Percentiles rank a stretch among this genome's conserved stretches.
phyloP scores from a whole-genome alignment of 2,329 filamentous ascomycete species.

The Alternaria burnsii region DNA sequence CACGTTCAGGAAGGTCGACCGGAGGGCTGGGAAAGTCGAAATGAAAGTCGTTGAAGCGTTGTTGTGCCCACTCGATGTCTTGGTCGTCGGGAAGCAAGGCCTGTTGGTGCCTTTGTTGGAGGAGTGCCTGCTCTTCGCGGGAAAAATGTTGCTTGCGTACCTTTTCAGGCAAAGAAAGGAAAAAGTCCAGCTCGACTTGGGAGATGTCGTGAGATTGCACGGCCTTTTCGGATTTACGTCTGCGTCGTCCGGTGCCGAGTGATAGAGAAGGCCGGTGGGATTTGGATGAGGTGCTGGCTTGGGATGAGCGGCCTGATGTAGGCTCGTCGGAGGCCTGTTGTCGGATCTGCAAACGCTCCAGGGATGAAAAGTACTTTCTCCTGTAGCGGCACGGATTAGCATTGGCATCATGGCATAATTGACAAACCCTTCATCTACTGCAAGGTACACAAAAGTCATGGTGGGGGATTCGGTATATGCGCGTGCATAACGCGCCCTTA shows the following conservation, averaged over 20 bases:
- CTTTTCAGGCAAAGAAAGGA: slow-evolving; percentile 74
- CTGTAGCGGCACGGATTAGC: slow-evolving; percentile 46
- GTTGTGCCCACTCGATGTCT: slow-evolving; percentile 29
- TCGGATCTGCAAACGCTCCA: slow-evolving; percentile 74
- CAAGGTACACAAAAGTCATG: slow-evolving; percentile 38
- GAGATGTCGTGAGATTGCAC: slow-evolving; percentile 50
- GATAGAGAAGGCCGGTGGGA: slow-evolving; percentile 31
- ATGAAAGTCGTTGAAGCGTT: slow-evolving; percentile 45
- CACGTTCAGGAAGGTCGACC: slow-evolving; percentile 12
- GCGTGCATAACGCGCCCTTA: slow-evolving; percentile 32
- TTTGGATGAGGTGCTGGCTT: slow-evolving; percentile 30
- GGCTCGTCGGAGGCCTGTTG: slow-evolving; percentile 53
- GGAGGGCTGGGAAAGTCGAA: slow-evolving; percentile 36
- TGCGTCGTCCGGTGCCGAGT: slow-evolving; percentile 35
- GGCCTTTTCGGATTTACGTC: slow-evolving; percentile 46
- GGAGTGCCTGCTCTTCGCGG: slow-evolving; percentile 72
- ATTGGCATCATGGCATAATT: slow-evolving; percentile 30
- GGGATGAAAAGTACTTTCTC: slow-evolving; percentile 75
- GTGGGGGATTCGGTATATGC: slow-evolving; percentile 38
- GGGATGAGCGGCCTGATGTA: slow-evolving; percentile 37
- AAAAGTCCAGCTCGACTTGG: slow-evolving; percentile 71
- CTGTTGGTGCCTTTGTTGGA: slow-evolving; percentile 53
- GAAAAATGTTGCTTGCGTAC: slow-evolving; percentile 75
- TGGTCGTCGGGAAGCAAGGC: slow-evolving; percentile 22
- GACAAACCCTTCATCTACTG: slow-evolving; percentile 22